Conservation (phyloP, 1,284 basidiomycete species). For the Neonothopanus nambi region DNA sequence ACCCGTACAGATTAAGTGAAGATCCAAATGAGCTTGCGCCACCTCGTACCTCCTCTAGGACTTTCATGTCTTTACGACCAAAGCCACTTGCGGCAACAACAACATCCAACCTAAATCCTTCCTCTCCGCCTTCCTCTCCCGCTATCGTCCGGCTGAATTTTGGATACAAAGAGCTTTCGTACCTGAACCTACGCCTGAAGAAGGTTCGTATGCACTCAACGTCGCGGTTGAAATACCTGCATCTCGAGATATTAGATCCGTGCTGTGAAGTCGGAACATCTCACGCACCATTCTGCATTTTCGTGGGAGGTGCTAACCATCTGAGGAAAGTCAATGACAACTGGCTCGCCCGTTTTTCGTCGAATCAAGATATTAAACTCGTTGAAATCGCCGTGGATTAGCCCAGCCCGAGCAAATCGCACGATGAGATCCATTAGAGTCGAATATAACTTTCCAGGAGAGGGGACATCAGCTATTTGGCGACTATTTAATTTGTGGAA, state of each 20-base stretch:
- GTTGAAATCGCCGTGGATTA: conserved; percentile 99
- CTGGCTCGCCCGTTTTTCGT: conserved; percentile 77
- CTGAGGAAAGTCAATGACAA: conserved; percentile 99
- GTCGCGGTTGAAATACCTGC: conserved; percentile 97
- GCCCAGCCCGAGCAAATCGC: conserved; percentile 87
- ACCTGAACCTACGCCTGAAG: conserved; percentile 90
- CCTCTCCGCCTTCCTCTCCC: conserved; percentile 46
- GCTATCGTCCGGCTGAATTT: conserved; percentile 70
- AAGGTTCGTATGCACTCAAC: conserved; percentile 96
- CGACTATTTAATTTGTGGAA: conserved; percentile 53
- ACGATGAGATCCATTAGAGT: conserved; percentile 95
- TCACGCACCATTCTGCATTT: conserved; percentile 91
- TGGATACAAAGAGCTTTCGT: conserved; percentile 89
- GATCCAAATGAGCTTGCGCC: conserved; percentile 6
- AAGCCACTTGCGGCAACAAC: conserved; percentile 93
- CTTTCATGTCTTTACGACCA: conserved; percentile 77
- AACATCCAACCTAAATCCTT: conserved; percentile 77
- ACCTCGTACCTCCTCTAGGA: conserved; percentile 75
- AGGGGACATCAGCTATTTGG: conserved; percentile 82
- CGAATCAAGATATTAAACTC: conserved; percentile 98
- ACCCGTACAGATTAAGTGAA: conserved; percentile 18
- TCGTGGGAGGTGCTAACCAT: conserved; percentile 98
- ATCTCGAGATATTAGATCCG: conserved; percentile 13
- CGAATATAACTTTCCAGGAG: conserved; percentile 90
- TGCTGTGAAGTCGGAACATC: conserved; percentile 9